Conservation (phyloP, 495 filamentous ascomycete species). For the Trichoderma gamsii region DNA sequence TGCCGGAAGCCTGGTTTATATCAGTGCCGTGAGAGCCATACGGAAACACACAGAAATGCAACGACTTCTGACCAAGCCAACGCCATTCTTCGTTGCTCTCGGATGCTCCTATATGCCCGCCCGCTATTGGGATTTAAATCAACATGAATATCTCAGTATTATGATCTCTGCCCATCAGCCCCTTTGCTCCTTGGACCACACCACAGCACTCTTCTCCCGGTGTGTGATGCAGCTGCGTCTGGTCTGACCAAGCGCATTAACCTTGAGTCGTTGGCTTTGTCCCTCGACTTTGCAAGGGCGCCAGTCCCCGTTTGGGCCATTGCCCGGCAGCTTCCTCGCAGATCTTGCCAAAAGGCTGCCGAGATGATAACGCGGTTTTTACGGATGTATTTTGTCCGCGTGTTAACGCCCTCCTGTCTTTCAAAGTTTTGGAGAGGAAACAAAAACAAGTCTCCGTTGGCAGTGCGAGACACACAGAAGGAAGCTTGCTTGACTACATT, state of each 20-base stretch:
- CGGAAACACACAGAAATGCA: slow-evolving; percentile 36
- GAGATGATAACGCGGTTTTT: slow-evolving; percentile 69
- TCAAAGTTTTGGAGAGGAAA: slow-evolving; percentile 58
- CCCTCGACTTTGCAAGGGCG: slow-evolving; percentile 54
- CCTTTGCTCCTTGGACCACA: slow-evolving; percentile 33
- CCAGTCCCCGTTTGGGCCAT: slow-evolving; percentile 41
- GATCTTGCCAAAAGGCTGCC: slow-evolving; percentile 34
- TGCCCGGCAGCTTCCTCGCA: slow-evolving; percentile 29
- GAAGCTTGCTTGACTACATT: slow-evolving; percentile 36
- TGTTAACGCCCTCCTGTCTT: slow-evolving; percentile 50
- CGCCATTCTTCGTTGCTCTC: slow-evolving; percentile 32
- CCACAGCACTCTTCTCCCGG: slow-evolving; percentile 36
- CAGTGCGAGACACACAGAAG: slow-evolving; percentile 66
- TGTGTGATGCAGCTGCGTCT: slow-evolving; percentile 33
- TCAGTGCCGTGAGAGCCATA: slow-evolving; percentile 28
- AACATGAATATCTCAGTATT: slow-evolving; percentile 23
- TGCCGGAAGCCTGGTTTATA: slow-evolving; percentile 13
- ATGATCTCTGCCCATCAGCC: slow-evolving; percentile 18
- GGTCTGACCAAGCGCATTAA: slow-evolving; percentile 70
- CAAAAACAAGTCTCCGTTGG: slow-evolving; percentile 83
- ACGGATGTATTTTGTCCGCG: slow-evolving; percentile 78
- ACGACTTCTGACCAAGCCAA: slow-evolving; percentile 21
- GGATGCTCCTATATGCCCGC: slow-evolving; percentile 24
- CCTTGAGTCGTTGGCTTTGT: slow-evolving; percentile 51
- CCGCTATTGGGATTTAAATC: background rate